Conservation (phyloP, 495 filamentous ascomycete species). For the Lepraria neglecta region DNA sequence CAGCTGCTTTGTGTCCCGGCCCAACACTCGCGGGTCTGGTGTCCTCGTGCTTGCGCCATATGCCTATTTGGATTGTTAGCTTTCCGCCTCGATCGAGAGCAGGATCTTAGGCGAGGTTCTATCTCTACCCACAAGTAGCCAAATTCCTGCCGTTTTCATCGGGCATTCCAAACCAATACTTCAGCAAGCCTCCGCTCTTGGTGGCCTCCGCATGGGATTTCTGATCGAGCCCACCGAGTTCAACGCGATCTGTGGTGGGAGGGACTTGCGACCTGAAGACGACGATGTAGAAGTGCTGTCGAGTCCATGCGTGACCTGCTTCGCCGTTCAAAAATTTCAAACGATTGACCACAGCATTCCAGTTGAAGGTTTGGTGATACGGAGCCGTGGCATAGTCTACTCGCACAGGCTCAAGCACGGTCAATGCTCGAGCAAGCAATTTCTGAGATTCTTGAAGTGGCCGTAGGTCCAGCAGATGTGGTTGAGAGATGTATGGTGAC, state of each 20-base stretch:
- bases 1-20: slow-evolving; percentile 41
- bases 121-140: slow-evolving; percentile 55
- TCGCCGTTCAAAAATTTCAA: slow-evolving; percentile 38
- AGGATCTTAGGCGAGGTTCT: not conserved
- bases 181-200: slow-evolving; percentile 72
- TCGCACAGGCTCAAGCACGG: slow-evolving; percentile 52
- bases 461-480: slow-evolving; percentile 65
- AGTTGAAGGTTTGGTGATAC: slow-evolving; percentile 74
- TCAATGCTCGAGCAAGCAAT: slow-evolving; percentile 65
- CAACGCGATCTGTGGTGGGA: slow-evolving; percentile 51
- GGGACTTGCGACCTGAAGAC: slow-evolving; percentile 69
- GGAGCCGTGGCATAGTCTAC: slow-evolving; percentile 69
- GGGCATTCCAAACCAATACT: slow-evolving; percentile 78
- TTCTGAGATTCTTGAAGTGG: slow-evolving; percentile 56
- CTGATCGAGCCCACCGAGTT: slow-evolving; percentile 63
- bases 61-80: slow-evolving; percentile 32
- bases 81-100: not conserved
- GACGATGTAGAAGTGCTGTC: slow-evolving; percentile 70
- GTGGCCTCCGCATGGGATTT: slow-evolving; percentile 72
- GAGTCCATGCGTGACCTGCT: slow-evolving; percentile 52
- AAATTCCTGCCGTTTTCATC: slow-evolving; percentile 60
- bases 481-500: slow-evolving; percentile 63
- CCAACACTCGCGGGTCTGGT: slow-evolving; percentile 62
- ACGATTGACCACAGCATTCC: slow-evolving; percentile 53
- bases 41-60: slow-evolving; percentile 68